Evolutionary conservation across 2,329 filamentous ascomycete species (phyloP).

Genomic region (Camillea tinctor): DNA sequence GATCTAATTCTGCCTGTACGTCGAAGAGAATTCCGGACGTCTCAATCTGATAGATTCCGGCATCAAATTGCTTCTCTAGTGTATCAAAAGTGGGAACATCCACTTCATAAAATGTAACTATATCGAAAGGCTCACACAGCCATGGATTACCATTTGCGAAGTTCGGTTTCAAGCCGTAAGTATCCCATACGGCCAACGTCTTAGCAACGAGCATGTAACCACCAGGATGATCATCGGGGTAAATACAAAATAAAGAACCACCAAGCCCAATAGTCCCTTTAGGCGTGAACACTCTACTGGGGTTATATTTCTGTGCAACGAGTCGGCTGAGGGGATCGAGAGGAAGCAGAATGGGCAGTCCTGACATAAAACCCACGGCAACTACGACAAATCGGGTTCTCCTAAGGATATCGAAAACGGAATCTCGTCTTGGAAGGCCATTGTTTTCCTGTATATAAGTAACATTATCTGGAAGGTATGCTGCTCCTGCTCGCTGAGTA

Average conservation of each 20-base stretch:
- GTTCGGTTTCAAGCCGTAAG: constrained; percentile 31
- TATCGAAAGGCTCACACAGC: constrained; percentile 38
- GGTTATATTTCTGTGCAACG: constrained; percentile 34
- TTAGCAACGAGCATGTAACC: constrained; percentile 39
- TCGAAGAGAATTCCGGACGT: too few species aligned
- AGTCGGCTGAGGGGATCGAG: constrained; percentile 21
- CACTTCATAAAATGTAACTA: constrained; percentile 36
- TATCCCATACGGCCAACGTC: constrained; percentile 35
- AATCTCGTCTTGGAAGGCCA: constrained; percentile 29
- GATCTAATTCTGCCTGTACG: too few species aligned
- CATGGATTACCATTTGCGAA: constrained; percentile 33
- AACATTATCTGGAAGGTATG: constrained; percentile 62
- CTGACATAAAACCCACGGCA: constrained; percentile 38
- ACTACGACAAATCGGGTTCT: constrained; percentile 34
- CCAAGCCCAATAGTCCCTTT: constrained; percentile 38
- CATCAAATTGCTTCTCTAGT: constrained; percentile 32
- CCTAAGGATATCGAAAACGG: constrained; percentile 33
- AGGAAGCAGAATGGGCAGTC: constrained; percentile 34
- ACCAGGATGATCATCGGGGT: constrained; percentile 38
- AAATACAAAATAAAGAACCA: constrained; percentile 36
- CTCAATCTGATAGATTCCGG: constrained; percentile 30
- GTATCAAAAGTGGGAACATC: constrained; percentile 7
- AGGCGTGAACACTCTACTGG: constrained; percentile 36
- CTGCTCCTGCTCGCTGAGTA: constrained; percentile 59
- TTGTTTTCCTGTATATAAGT: constrained; percentile 47